Base-by-base conservation (phyloP, 306 rosid genomes). In the Medicago ruthenica region DNA sequence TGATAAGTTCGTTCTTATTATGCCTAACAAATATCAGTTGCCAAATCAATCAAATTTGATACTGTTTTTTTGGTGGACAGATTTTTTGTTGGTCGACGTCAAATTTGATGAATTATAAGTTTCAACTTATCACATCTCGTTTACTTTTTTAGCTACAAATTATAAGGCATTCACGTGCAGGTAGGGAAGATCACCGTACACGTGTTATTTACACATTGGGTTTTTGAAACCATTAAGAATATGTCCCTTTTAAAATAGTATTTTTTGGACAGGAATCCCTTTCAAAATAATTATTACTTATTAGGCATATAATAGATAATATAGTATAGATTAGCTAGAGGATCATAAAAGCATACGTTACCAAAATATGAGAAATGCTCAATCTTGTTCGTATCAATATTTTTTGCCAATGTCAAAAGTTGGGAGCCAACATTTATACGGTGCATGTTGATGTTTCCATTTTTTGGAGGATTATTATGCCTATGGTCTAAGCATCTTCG, bases 81-180 rank as follows among this genome's bases (percentile, higher is more conserved):
- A 1, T 13, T 45, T 54, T 9, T 55, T 55, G 20, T 55, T 55
- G 61, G 61, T 18, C 61, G 34, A 24, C 36, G 64, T 34, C 66
- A 51, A 16, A 55, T 27, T 61, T 31, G 16, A 16, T 74, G 51
- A 1, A 50, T 47, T n/a, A 27, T 3, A 66, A 54, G 18, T 39
- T 16, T n/a, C 24, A 63, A 36, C 24, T 9, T 48, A 51, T 9
- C 55, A 39, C 80, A 22, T 51, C 42, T 12, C 44, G 50, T 63
- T 34, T 55, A 76, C 14, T 7, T 66, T 37, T 18, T 65, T 68
- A 15, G 80, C 66, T 51, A 9, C 13, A 66, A 66, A 74, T 16
- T 45, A 61, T 61, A 47, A 41, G 36, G 12, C 55, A 5, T 76
- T 76, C 80, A 53, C 57, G 36, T 66, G 64, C 34, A 10, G 47